Evolutionary conservation across 768 basidiomycete species (phyloP), one percentile per base, ranked within the genome.

Genomic region (Tulasnella sp.): DNA sequence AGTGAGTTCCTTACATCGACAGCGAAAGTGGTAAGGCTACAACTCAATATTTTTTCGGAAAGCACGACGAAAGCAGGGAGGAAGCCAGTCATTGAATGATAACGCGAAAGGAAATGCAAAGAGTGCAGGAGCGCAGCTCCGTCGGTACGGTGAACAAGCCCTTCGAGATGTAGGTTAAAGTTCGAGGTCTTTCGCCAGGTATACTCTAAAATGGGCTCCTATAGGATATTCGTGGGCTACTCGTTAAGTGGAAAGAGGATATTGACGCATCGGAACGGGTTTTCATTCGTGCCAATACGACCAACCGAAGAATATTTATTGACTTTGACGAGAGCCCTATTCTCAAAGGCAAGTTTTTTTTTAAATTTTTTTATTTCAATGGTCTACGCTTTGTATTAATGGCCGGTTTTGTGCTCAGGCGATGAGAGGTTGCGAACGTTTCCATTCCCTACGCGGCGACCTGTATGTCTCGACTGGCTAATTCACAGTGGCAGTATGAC

Each of bases 51-150:
- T 12, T 22, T 25, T 5, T 38, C 21, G 34, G 22, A 19, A 60
- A 98, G 94, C 96, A 30, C 90, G 96, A 63, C 78, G 90, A 64
- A 98, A 98, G 69, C 96, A 99, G 74, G 96, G 96, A 71, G 96
- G 96, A 0, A 86, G 89, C 1, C 96, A 99, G 72, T 83, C 85
- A 1, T 62, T 84, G 2, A 93, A 98, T 64, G 96, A 99, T 70
- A 89, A 92, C 56, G 79, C 92, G 4, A 97, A 96, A 72, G 90
- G 88, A 1, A 81, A 81, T 59, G 96, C 96, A 0, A 86, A 90
- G 66, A 94, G 92, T 71, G 92, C 92, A 24, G 96, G 96, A 67
- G 96, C 96, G 1, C 80, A 79, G 71, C 77, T 99, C 4, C 85
- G 96, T 66, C 82, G 96, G 59, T 96, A 97, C 66, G 96, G 96